These are phyloP conservation scores for Kitagawia praeruptora DNA, from an alignment of 129 eudicot genomes.

Conservation along the genomic window DNA sequence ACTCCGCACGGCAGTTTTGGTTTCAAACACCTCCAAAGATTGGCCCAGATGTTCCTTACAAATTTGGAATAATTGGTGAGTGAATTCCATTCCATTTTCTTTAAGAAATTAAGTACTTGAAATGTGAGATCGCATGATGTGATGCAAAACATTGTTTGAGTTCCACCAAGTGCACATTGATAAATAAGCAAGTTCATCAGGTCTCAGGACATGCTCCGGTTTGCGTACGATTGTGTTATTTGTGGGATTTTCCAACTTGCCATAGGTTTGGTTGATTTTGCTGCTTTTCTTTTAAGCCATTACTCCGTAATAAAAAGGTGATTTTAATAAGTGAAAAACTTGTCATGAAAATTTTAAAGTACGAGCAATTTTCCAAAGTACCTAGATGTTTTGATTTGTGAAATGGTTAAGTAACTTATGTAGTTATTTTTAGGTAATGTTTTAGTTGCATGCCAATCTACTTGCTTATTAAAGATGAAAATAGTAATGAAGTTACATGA, in stretches of 20 bases:
- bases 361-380: no score
- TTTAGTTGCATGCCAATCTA: neutral
- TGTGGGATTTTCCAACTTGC: neutral
- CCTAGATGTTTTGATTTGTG: neutral
- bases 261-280: neutral
- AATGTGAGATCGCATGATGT: constrained; percentile 1
- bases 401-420: neutral
- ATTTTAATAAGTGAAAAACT: neutral
- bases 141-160: neutral
- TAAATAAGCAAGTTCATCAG: neutral
- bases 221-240: neutral
- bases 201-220: neutral
- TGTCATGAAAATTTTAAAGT: no score
- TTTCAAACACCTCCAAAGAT: constrained; percentile 85
- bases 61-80: constrained; percentile 82
- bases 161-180: neutral
- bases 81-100: constrained; percentile 6
- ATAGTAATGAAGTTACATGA: neutral
- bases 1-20: constrained; percentile 71
- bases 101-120: neutral
- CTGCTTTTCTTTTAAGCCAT: neutral
- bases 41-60: constrained; percentile 74
- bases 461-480: neutral
- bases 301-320: neutral
- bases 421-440: no score